phyloP scores from a whole-genome alignment of 139 green algal species.

The Pleodorina starrii region DNA sequence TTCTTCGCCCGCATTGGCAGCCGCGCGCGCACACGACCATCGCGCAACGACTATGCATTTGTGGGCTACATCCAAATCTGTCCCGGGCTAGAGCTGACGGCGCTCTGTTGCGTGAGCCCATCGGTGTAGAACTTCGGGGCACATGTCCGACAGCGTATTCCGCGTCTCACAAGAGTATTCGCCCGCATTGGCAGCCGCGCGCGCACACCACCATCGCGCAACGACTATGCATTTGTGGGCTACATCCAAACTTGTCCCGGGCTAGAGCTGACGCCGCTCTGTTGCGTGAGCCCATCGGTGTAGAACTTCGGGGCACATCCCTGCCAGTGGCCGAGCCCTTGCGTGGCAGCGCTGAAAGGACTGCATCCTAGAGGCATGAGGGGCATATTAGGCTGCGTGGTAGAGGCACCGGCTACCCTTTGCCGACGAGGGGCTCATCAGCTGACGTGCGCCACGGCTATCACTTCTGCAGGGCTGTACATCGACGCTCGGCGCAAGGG shows the following conservation, averaged over 20 bases:
- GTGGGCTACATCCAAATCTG: background rate
- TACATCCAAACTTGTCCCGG: background rate
- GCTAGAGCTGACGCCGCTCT: conserved; percentile 31
- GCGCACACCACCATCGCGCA: background rate
- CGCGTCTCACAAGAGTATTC: too few species aligned
- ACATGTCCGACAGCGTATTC: too few species aligned
- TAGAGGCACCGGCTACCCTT: too few species aligned
- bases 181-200: conserved; percentile 9
- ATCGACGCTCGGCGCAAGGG: conserved; percentile 88
- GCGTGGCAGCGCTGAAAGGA: too few species aligned
- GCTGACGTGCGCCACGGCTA: too few species aligned
- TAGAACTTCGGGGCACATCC: conserved; percentile 6
- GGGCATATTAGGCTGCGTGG: too few species aligned
- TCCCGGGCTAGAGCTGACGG: conserved; percentile 29
- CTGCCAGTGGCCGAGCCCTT: too few species aligned
- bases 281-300: conserved; percentile 4
- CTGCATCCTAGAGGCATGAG: too few species aligned
- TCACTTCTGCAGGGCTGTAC: conserved; percentile 77
- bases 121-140: conserved; percentile 23
- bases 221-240: background rate
- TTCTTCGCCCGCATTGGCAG: too few species aligned
- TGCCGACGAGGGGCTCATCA: too few species aligned
- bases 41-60: background rate
- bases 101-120: background rate
- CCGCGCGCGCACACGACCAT: too few species aligned